These are phyloP conservation scores for Boletus rubroflammeus DNA, from an alignment of 768 basidiomycete species.

Conservation along the genomic window DNA sequence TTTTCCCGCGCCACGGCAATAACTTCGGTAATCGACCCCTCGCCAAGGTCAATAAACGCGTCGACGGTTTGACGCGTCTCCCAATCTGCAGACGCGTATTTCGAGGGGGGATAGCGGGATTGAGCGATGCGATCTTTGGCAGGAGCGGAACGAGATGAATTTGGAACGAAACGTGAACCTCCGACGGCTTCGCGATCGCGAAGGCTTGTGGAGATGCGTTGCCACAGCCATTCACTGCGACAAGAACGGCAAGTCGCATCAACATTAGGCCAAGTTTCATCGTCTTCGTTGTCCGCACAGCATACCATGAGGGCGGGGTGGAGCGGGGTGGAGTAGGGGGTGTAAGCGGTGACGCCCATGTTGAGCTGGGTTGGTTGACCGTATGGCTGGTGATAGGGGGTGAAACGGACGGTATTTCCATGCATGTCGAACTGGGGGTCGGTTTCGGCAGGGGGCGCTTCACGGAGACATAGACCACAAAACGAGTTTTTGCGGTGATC, in stretches of 20 bases:
- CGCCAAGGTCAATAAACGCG: constrained; percentile 69
- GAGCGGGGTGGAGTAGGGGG: constrained; percentile 22
- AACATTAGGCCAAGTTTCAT: constrained; percentile 60
- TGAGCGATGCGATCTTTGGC: constrained; percentile 13
- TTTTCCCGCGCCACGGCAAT: constrained; percentile 63
- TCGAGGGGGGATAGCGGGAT: constrained; percentile 26
- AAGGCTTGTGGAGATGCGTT: constrained; percentile 44
- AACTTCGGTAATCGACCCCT: constrained; percentile 63
- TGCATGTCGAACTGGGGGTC: constrained; percentile 36
- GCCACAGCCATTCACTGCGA: constrained; percentile 64
- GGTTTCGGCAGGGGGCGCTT: constrained; percentile 45
- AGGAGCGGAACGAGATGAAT: constrained; percentile 11
- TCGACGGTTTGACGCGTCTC: constrained; percentile 66
- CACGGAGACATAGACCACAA: constrained; percentile 69
- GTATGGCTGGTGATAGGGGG: constrained; percentile 32
- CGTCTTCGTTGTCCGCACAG: constrained; percentile 70
- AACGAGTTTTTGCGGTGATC: constrained; percentile 62
- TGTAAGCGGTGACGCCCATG: constrained; percentile 23
- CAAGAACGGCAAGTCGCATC: constrained; percentile 68
- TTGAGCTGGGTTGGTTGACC: constrained; percentile 18
- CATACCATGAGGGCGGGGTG: constrained; percentile 38
- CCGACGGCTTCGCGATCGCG: constrained; percentile 57
- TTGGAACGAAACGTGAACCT: constrained; percentile 35
- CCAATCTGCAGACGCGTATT: constrained; percentile 48
- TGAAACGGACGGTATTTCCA: constrained; percentile 30